Percentiles rank a stretch among this genome's conserved stretches.
Conservation (phyloP, 495 filamentous ascomycete species). For the Podospora pseudoanserina region DNA sequence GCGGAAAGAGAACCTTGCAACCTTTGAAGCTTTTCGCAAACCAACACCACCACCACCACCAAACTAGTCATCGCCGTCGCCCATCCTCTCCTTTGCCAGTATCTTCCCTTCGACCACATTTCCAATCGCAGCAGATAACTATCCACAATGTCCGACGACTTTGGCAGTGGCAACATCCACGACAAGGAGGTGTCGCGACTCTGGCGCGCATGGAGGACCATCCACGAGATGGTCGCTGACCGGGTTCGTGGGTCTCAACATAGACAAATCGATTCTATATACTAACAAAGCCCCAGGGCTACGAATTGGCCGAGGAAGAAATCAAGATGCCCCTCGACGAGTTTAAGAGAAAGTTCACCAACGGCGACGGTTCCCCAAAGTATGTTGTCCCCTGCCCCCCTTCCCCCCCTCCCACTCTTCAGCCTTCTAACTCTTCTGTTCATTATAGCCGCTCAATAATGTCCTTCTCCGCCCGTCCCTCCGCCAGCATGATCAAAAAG, state of each 20-base stretch:
- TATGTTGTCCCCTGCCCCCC: constrained; percentile 42
- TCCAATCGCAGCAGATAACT: constrained; percentile 15
- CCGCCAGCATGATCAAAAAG: constrained; percentile 75
- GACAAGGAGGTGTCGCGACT: constrained; percentile 65
- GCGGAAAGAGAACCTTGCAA: constrained; percentile 10
- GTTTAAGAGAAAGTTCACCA: constrained; percentile 65
- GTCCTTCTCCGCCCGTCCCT: constrained; percentile 80
- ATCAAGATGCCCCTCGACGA: constrained; percentile 72
- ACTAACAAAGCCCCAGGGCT: constrained; percentile 57
- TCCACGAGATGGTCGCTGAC: constrained; percentile 83
- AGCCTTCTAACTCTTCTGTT: constrained; percentile 1
- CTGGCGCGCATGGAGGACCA: constrained; percentile 84
- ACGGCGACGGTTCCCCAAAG: constrained; percentile 67
- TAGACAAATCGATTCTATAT: neutral
- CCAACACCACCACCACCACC: neutral
- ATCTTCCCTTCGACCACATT: constrained; percentile 2
- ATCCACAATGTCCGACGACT: constrained; percentile 53
- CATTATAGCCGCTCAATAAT: constrained; percentile 68
- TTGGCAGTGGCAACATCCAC: constrained; percentile 36
- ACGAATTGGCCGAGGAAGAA: constrained; percentile 87
- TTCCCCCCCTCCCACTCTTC: constrained; percentile 5
- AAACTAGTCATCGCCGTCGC: neutral
- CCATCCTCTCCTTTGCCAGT: constrained; percentile 2
- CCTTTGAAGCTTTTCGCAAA: constrained; percentile 5
- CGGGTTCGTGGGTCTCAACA: constrained; percentile 50